Evolutionary conservation across 2,329 filamentous ascomycete species (phyloP), one percentile per base, ranked within the genome.

Genomic region (Eutypa lata): DNA sequence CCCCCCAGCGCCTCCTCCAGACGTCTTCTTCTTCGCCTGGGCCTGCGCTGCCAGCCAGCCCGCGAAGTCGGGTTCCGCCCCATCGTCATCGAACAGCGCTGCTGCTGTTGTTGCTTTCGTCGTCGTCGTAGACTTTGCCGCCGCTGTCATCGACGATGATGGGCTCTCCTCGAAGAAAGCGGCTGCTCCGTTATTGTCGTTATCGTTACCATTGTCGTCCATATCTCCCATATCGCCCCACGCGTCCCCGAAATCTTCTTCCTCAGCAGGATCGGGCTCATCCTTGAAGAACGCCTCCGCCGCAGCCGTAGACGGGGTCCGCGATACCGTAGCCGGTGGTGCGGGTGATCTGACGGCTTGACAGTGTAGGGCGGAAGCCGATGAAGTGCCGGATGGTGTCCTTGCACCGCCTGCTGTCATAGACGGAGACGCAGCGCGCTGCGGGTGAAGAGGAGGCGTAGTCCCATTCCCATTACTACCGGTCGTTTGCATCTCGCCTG

Each of bases 41-140:
- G 92, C 91, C 68, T 97, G 91, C 13, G 92, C 91, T 13, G 90
- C 91, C 21, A 97, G 72, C 92, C 94, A 97, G 5, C 91, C 92
- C 5, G 91, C 93, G 71, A 99, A 97, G 69, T 97, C 94, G 0
- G 93, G 93, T 69, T 99, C 93, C 2, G 87, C 86, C 24, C 89
- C 86, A 61, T 96, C 91, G 54, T 93, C n/a, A n/a, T n/a, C 90
- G 58, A 88, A 93, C 0, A 87, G 79, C 7, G 79, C 73, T 28
- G 71, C 63, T 5, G 67, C 68, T 7, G 68, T 63, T 14, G 73
- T 60, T 26, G 62, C 60, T 11, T 63, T 55, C 31, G 68, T 62
- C 8, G 65, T 54, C 1, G 68, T n/a, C n/a, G n/a, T n/a, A n/a
- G n/a, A n/a, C 6, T 67, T 68, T 7, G 68, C 63, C 16, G 73